A percentile compares a stretch with the other conserved stretches of the same genome.
These are phyloP conservation scores for Asclepias syriaca DNA, from an alignment of 257 asterid genomes.

Conservation along the genomic window DNA sequence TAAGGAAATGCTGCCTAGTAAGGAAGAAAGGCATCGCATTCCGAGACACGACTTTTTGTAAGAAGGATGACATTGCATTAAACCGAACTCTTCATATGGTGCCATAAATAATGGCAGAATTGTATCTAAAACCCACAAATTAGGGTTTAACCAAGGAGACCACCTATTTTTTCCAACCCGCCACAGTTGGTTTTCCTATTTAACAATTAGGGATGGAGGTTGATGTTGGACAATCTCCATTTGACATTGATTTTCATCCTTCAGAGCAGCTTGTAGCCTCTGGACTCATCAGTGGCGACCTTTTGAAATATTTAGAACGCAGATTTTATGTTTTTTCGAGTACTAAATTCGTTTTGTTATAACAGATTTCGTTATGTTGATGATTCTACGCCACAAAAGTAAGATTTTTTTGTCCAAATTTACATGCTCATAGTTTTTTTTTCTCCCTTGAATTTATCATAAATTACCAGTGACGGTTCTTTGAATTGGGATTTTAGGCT, in stretches of 20 bases:
- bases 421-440: background rate
- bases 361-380: slow-evolving; percentile 60
- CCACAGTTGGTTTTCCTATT: background rate
- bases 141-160: slow-evolving; percentile 7
- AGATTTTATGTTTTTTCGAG: background rate
- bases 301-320: slow-evolving; percentile 14
- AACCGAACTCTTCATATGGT: no score
- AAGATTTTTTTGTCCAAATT: background rate
- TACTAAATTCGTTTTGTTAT: background rate
- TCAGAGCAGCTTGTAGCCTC: slow-evolving; percentile 64
- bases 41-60: no score
- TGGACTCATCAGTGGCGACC: slow-evolving; percentile 73
- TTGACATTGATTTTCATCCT: slow-evolving; percentile 89
- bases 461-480: no score
- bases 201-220: slow-evolving; percentile 44
- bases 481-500: slow-evolving; percentile 34
- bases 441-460: background rate
- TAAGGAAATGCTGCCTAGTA: no score
- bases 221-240: slow-evolving; percentile 57
- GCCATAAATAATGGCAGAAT: no score
- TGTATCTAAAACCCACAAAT: background rate
- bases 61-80: no score
- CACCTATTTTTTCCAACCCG: background rate
- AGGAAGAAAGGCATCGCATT: no score
- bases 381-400: slow-evolving; percentile 68